phyloP scores from a whole-genome alignment of 495 filamentous ascomycete genomes.

The Penicillium nucicola region DNA sequence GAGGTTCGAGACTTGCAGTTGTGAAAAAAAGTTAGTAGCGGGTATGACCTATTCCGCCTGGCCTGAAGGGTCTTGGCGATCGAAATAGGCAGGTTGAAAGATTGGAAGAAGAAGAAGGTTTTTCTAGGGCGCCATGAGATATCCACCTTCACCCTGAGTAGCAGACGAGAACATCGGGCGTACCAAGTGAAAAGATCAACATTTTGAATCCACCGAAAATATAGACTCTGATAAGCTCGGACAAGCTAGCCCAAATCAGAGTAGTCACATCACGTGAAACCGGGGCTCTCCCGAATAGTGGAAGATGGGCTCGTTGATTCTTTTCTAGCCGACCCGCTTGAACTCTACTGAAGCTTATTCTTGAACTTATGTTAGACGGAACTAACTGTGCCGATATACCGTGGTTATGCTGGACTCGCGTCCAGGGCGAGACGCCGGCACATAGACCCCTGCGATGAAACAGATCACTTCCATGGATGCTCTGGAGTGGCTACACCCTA shows the following conservation, averaged over 20 bases:
- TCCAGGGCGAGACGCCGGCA: not conserved
- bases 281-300: not conserved
- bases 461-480: not conserved
- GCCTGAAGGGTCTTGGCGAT: not conserved
- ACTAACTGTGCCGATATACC: not conserved
- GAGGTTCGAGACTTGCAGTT: not conserved
- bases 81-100: not conserved
- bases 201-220: not conserved
- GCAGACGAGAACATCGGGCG: too few relatives aligned
- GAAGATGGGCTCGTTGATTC: not conserved
- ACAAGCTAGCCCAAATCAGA: not conserved
- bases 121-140: not conserved
- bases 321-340: not conserved
- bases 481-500: too few relatives aligned
- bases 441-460: slow-evolving; percentile 3
- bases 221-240: slow-evolving; percentile 1
- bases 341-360: not conserved
- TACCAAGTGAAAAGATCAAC: not conserved
- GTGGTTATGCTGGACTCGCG: not conserved
- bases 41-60: not conserved
- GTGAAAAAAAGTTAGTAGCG: not conserved
- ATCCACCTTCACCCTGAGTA: not conserved
- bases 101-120: not conserved
- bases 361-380: not conserved
- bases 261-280: not conserved